These are phyloP conservation scores for Trichosporon sp. DNA, from an alignment of 1,284 basidiomycete species.

Conservation along the genomic window DNA sequence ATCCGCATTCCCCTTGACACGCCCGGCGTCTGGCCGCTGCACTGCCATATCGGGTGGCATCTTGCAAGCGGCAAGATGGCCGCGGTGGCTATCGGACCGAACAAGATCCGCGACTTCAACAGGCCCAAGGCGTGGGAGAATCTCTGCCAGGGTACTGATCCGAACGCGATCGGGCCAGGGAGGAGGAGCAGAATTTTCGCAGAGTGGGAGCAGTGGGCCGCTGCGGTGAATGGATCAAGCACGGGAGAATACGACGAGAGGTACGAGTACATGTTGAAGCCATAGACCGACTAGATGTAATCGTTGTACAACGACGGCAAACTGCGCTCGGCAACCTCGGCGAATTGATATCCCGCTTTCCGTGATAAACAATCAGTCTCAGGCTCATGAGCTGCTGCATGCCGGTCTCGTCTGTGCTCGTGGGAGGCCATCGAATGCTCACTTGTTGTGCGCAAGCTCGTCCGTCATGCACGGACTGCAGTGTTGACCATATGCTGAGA, in stretches of 20 bases:
- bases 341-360: too few relatives aligned
- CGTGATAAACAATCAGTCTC: too few relatives aligned
- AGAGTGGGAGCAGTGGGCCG: background rate
- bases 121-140: constrained; percentile 1
- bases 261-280: background rate
- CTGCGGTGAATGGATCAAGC: background rate
- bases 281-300: too few relatives aligned
- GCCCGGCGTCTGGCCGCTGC: constrained; percentile 26
- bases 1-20: constrained; percentile 25
- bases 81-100: constrained; percentile 1
- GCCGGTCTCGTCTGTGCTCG: too few relatives aligned
- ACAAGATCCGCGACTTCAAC: background rate
- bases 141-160: background rate
- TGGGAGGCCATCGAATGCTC: too few relatives aligned
- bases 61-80: constrained; percentile 21
- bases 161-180: background rate
- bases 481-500: too few relatives aligned
- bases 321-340: too few relatives aligned
- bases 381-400: too few relatives aligned
- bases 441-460: too few relatives aligned
- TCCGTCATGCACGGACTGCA: too few relatives aligned
- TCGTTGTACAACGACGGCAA: too few relatives aligned
- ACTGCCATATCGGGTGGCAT: constrained; percentile 30
- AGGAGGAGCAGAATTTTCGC: background rate
- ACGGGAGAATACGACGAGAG: too few relatives aligned